Percentiles rank a stretch among this genome's conserved stretches.
Conservation (phyloP, 202 grass and related monocot genomes). For the Tripidium arundinaceum region DNA sequence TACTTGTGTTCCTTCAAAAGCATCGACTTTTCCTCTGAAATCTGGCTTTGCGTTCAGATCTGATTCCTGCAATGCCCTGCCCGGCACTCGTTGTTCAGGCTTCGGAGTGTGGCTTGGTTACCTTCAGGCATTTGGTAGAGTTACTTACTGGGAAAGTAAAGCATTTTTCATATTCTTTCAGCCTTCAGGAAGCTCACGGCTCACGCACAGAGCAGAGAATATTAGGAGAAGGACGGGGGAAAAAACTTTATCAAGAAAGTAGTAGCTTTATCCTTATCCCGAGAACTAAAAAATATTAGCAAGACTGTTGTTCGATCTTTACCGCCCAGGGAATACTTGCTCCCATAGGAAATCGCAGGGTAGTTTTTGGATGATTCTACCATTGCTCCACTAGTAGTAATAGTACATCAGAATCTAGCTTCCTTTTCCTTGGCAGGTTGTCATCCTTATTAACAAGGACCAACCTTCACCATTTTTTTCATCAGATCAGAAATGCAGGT, state of each 20-base stretch:
- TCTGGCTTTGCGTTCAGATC: slow-evolving; percentile 28
- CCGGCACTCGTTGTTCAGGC: not conserved
- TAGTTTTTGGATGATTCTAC: slow-evolving; percentile 16
- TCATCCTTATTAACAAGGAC: not conserved
- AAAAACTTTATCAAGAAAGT: slow-evolving; percentile 18
- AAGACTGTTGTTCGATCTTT: not conserved
- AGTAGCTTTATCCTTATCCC: slow-evolving; percentile 18
- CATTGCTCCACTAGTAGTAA: not conserved
- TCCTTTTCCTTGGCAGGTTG: not conserved
- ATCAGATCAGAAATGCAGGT: slow-evolving; percentile 3
- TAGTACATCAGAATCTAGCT: slow-evolving; percentile 5
- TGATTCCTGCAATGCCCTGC: slow-evolving; percentile 13
- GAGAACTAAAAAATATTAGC: not conserved
- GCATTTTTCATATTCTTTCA: slow-evolving; percentile 20
- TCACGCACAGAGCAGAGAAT: slow-evolving; percentile 13
- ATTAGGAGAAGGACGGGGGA: not conserved
- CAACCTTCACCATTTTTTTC: not conserved
- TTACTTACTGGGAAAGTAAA: slow-evolving; percentile 26
- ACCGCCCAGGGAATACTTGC: not conserved
- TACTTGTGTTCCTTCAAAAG: slow-evolving; percentile 29
- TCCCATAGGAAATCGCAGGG: not conserved
- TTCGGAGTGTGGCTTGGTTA: not conserved
- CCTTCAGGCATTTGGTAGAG: slow-evolving; percentile 20
- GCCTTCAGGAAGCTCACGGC: slow-evolving; percentile 1
- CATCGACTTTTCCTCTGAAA: slow-evolving; percentile 22